Conservation (phyloP, 192 early-diverging fungal species). For the Podila minutissima region DNA sequence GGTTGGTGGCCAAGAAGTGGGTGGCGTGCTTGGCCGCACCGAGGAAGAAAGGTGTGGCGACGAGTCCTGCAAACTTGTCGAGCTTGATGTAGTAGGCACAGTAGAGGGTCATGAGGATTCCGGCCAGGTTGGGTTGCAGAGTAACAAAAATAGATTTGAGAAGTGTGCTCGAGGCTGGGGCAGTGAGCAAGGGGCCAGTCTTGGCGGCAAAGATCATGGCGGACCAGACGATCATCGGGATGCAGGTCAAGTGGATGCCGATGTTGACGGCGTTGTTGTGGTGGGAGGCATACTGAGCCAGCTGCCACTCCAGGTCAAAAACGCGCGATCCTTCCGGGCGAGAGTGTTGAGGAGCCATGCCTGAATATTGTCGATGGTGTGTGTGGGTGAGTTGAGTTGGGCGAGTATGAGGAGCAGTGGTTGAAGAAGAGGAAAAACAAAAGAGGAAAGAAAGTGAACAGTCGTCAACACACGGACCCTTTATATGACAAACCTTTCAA, state of each 20-base stretch:
- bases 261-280: slow-evolving; percentile 84
- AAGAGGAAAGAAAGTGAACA: no score
- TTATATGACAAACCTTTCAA: no score
- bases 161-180: slow-evolving; percentile 25
- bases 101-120: slow-evolving; percentile 64
- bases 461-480: no score
- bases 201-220: slow-evolving; percentile 67
- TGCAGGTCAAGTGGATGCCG: slow-evolving; percentile 84
- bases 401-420: no score
- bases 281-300: slow-evolving; percentile 82
- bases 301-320: slow-evolving; percentile 81
- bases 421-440: no score
- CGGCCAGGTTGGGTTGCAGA: slow-evolving; percentile 15
- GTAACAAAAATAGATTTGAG: slow-evolving; percentile 45
- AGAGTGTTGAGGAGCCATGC: no score
- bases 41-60: slow-evolving; percentile 65
- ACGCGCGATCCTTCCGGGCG: slow-evolving; percentile 38
- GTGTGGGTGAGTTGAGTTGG: no score
- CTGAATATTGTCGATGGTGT: no score
- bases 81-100: slow-evolving; percentile 79
- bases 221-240: slow-evolving; percentile 88
- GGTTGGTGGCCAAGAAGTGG: slow-evolving; percentile 53
- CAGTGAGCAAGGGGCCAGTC: slow-evolving; percentile 46
- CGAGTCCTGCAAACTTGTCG: slow-evolving; percentile 64
- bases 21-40: slow-evolving; percentile 67